Conservation (phyloP, 345 rosid genomes). For the Viola odorata region DNA sequence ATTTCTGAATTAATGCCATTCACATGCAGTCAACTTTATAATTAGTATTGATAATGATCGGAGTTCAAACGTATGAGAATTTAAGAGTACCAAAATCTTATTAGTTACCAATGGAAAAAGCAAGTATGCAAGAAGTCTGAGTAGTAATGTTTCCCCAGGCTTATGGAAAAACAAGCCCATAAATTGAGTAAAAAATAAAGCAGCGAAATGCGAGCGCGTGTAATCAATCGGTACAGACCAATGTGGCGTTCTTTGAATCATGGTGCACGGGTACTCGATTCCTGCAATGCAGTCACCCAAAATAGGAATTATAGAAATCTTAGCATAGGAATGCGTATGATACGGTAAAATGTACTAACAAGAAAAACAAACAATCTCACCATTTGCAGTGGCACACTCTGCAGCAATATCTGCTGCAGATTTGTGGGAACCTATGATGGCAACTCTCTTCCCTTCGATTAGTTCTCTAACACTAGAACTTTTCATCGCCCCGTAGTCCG, state of each 20-base stretch:
- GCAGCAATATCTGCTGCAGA: slow-evolving; percentile 40
- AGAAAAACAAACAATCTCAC: too few species aligned
- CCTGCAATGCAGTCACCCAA: slow-evolving; percentile 14
- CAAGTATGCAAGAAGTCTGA: slow-evolving; percentile 18
- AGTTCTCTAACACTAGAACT: slow-evolving; percentile 5
- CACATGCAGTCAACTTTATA: neutral
- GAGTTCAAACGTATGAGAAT: neutral
- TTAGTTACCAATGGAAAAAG: slow-evolving; percentile 34
- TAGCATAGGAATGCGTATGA: too few species aligned
- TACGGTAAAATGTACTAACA: too few species aligned
- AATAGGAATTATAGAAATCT: too few species aligned
- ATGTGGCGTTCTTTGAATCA: slow-evolving; percentile 26
- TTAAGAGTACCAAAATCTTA: neutral
- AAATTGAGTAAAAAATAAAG: slow-evolving; percentile 30
- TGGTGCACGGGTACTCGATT: slow-evolving; percentile 28
- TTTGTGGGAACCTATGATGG: slow-evolving; percentile 35
- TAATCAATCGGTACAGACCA: slow-evolving; percentile 18
- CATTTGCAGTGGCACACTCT: slow-evolving; percentile 33
- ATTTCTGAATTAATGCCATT: too few species aligned
- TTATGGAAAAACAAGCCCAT: slow-evolving; percentile 30
- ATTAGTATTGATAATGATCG: neutral
- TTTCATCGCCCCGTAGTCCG: slow-evolving; percentile 33
- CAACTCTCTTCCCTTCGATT: slow-evolving; percentile 28
- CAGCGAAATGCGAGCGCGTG: slow-evolving; percentile 7
- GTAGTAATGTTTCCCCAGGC: slow-evolving; percentile 33